Evolutionary conservation across 2,329 filamentous ascomycete species (phyloP), one percentile per base, ranked within the genome.

Genomic region (Lachnum nothofagi): DNA sequence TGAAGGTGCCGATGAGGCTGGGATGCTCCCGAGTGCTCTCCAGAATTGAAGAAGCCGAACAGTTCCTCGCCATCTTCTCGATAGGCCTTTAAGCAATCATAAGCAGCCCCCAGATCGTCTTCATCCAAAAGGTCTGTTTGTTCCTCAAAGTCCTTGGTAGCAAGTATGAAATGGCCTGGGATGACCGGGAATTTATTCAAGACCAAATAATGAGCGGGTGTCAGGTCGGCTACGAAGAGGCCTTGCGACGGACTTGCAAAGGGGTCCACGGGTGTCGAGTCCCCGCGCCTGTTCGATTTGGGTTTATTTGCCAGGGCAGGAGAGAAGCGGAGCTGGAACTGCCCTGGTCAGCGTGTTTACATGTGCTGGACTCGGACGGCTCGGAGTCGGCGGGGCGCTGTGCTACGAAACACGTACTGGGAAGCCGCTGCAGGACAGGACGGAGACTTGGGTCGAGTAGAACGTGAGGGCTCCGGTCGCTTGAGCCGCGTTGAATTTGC

Each of bases 111-210:
- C 23, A 88, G 67, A 58, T 88, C 85, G 22, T 68, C 69, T 10
- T 69, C 64, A 43, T 83, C 81, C 1, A 89, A 72, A 4, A 83
- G 61, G 55, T 84, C 71, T 1, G 79, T 82, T 70, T 89, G 85
- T n/a, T 71, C 69, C 61, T 80, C 78, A 63, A 82, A 81, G 1
- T 69, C 65, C n/a, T 69, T 77, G 0, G 85, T 89, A 0, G 80
- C 78, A 41, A 89, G 74, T 57, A 89, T 86, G 63, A 86, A 86
- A 67, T 89, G 85, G 59, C 82, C 75, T 0, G 78, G 76, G 27
- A 86, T 82, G 42, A 89, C 68, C 42, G 85, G 83, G 59, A 85
- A 89, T 65, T 88, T 89, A 72, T 89, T 89, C 34, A 89, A 70
- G 1, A 89, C 79, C 35, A 88, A 72, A 50, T 76, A 73, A 65